phyloP scores from a whole-genome alignment of 768 basidiomycete genomes.

The Russula griseocarnosa region DNA sequence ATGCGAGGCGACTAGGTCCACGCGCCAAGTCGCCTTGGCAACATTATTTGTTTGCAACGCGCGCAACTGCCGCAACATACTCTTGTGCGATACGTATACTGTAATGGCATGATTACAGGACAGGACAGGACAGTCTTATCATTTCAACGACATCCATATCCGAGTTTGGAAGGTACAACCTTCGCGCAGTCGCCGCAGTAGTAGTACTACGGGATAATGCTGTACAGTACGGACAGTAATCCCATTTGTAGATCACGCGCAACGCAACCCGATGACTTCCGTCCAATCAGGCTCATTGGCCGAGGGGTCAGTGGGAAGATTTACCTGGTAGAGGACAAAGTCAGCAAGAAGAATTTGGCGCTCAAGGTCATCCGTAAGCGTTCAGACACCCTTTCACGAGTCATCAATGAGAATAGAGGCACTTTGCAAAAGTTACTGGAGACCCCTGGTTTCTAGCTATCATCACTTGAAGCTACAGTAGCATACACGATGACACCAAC shows the following conservation, averaged over 20 bases:
- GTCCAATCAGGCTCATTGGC: constrained; percentile 20
- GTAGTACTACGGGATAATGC: too few species aligned
- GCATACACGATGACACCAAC: constrained; percentile 26
- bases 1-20: too few species aligned
- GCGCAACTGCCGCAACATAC: too few species aligned
- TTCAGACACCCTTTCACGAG: constrained; percentile 2
- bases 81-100: too few species aligned
- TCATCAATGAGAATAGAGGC: constrained; percentile 24
- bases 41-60: too few species aligned
- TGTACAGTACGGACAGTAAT: too few species aligned
- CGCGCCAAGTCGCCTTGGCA: too few species aligned
- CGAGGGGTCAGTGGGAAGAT: constrained; percentile 27
- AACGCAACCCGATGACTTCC: constrained; percentile 18
- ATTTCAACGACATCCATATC: too few species aligned
- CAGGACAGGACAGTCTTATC: too few species aligned
- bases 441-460: constrained; percentile 22
- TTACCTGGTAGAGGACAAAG: constrained; percentile 22
- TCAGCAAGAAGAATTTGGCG: constrained; percentile 15
- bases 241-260: background rate
- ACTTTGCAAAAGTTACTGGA: constrained; percentile 15
- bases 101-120: too few species aligned
- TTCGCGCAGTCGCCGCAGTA: too few species aligned
- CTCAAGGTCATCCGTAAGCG: constrained; percentile 27
- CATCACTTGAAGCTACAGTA: constrained; percentile 27
- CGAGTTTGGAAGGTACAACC: too few species aligned